phyloP scores from a whole-genome alignment of 108 stramenopile genomes.

The Skeletonema grethae region DNA sequence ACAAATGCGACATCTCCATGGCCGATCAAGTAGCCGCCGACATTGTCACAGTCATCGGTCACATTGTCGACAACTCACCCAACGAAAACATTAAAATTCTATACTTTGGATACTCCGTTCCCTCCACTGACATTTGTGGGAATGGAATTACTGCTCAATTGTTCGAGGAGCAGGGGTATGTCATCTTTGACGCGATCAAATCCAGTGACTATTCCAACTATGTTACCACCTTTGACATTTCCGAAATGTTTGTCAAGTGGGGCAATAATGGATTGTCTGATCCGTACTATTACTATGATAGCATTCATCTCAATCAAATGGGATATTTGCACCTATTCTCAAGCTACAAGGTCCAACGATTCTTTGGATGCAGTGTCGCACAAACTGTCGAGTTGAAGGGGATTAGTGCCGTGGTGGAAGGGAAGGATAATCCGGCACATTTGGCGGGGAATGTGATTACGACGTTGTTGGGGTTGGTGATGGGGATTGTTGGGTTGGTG shows the following conservation, averaged over 20 bases:
- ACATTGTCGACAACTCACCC: neutral
- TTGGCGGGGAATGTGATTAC: neutral
- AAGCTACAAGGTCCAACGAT: neutral
- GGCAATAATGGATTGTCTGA: neutral
- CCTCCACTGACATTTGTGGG: neutral
- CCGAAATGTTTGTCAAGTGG: neutral
- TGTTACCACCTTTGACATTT: neutral
- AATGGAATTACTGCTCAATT: neutral
- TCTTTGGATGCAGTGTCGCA: neutral
- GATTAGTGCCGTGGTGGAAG: neutral
- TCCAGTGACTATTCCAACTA: neutral
- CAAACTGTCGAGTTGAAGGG: neutral
- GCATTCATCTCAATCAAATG: neutral
- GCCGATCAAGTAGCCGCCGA: neutral
- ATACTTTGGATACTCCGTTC: neutral
- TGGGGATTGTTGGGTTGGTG: neutral
- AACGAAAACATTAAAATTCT: neutral
- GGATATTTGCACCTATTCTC: neutral
- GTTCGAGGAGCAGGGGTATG: neutral
- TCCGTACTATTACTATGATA: neutral
- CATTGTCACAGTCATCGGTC: slow-evolving; percentile 1
- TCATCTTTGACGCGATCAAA: neutral
- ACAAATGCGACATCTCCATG: neutral
- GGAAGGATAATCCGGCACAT: neutral
- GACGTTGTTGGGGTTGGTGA: neutral